These are phyloP conservation scores for Chaetomium sp. DNA, from an alignment of 2,329 filamentous ascomycete genomes.

Conservation along the genomic window DNA sequence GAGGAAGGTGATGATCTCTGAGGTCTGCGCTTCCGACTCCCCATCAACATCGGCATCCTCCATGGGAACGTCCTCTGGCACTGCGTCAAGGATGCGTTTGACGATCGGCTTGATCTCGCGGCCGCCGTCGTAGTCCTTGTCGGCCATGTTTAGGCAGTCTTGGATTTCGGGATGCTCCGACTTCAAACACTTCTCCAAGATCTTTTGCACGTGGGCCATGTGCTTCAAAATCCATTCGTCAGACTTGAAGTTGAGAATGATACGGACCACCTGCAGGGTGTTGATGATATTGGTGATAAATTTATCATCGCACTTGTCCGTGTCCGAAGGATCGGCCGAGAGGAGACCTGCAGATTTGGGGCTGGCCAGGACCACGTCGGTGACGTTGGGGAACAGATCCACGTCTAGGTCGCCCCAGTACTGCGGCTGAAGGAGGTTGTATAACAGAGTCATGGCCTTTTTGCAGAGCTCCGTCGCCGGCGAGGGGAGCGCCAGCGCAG, in stretches of 20 bases:
- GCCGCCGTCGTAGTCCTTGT: slow-evolving; percentile 69
- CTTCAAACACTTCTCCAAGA: slow-evolving; percentile 85
- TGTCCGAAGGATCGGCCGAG: slow-evolving; percentile 60
- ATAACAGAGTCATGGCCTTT: slow-evolving; percentile 78
- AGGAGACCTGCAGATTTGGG: slow-evolving; percentile 71
- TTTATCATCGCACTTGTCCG: slow-evolving; percentile 78
- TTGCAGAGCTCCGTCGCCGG: slow-evolving; percentile 77
- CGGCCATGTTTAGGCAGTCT: slow-evolving; percentile 79
- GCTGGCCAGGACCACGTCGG: slow-evolving; percentile 78
- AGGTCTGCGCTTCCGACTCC: slow-evolving; percentile 76
- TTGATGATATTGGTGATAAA: slow-evolving; percentile 90
- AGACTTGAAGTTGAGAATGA: slow-evolving; percentile 83
- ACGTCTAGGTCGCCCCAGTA: slow-evolving; percentile 93
- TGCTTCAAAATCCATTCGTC: slow-evolving; percentile 89
- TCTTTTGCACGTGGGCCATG: slow-evolving; percentile 76
- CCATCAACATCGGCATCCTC: slow-evolving; percentile 81
- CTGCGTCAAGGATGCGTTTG: slow-evolving; percentile 80
- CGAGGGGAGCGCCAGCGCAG: slow-evolving; percentile 49
- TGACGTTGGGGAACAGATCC: slow-evolving; percentile 87
- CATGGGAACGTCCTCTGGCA: slow-evolving; percentile 77
- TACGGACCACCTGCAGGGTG: slow-evolving; percentile 85
- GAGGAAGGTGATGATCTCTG: slow-evolving; percentile 83
- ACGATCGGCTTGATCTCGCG: slow-evolving; percentile 74
- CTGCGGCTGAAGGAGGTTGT: slow-evolving; percentile 80
- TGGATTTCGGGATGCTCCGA: slow-evolving; percentile 91